Conservation (phyloP, 805 yeast genomes). For the Clavispora carvajalis region DNA sequence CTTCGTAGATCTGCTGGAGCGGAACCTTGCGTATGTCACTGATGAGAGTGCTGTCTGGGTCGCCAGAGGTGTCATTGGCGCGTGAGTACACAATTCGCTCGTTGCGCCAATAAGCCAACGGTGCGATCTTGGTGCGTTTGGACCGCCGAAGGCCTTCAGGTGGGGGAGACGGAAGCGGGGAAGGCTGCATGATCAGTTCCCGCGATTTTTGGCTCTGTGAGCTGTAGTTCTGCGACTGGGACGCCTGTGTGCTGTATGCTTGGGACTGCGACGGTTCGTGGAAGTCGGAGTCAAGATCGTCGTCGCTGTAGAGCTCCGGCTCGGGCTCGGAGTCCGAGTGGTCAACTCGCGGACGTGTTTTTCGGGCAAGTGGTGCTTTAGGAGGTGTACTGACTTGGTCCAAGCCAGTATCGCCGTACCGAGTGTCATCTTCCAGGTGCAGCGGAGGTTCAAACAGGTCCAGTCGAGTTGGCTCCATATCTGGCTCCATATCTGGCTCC, state of each 20-base stretch:
- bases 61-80: conserved; percentile 29
- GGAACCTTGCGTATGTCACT: conserved; percentile 34
- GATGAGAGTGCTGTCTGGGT: conserved; percentile 39
- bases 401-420: neutral
- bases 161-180: conserved; percentile 40
- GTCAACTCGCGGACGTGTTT: neutral
- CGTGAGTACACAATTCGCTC: conserved; percentile 61
- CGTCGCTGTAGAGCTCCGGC: neutral
- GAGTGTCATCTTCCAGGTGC: neutral
- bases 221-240: neutral
- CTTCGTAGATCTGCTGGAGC: conserved; percentile 53
- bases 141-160: conserved; percentile 57
- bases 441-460: too few relatives aligned
- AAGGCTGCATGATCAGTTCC: conserved; percentile 16
- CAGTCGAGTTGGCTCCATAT: too few relatives aligned
- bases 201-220: neutral
- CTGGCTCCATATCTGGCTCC: too few relatives aligned
- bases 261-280: neutral
- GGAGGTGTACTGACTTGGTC: neutral
- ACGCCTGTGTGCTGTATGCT: neutral
- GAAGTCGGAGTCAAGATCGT: conserved; percentile 1
- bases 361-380: neutral
- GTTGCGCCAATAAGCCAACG: conserved; percentile 81
- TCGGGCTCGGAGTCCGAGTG: neutral
- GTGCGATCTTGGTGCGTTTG: conserved; percentile 58